Evolutionary conservation across 1,284 basidiomycete genomes (phyloP).

Genomic region (Cystobasidiaceae sp.): DNA sequence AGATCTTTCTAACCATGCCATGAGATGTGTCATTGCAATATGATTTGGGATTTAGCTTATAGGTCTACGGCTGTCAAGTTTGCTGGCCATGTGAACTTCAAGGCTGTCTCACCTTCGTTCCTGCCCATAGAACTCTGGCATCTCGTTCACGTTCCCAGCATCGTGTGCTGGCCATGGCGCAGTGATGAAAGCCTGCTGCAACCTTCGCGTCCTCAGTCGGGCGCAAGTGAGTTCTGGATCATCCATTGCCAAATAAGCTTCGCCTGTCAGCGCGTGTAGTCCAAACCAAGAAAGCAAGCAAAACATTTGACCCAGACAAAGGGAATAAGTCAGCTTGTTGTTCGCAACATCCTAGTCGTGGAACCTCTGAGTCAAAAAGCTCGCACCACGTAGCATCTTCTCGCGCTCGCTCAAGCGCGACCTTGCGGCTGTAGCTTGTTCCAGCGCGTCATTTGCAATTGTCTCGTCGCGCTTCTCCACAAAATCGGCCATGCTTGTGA

Average conservation of each 20-base stretch:
- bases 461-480: conserved; percentile 10
- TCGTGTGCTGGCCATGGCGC: conserved; percentile 4
- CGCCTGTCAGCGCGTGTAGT: too few relatives aligned
- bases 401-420: neutral
- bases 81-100: too few relatives aligned
- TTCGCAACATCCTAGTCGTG: too few relatives aligned
- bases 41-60: too few relatives aligned
- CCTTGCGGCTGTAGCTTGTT: neutral
- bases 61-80: too few relatives aligned
- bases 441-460: neutral
- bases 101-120: neutral
- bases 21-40: too few relatives aligned
- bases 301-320: too few relatives aligned
- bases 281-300: too few relatives aligned
- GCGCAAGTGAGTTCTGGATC: neutral
- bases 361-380: neutral
- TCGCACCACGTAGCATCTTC: conserved; percentile 2
- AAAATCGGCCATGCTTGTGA: neutral
- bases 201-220: neutral
- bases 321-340: too few relatives aligned
- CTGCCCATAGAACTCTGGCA: neutral
- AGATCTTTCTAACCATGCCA: too few relatives aligned
- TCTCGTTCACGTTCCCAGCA: neutral
- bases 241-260: neutral
- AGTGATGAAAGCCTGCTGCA: neutral